Base-by-base conservation (phyloP, 2,329 filamentous ascomycete genomes). In the Lasiodiplodia hormozganensis region DNA sequence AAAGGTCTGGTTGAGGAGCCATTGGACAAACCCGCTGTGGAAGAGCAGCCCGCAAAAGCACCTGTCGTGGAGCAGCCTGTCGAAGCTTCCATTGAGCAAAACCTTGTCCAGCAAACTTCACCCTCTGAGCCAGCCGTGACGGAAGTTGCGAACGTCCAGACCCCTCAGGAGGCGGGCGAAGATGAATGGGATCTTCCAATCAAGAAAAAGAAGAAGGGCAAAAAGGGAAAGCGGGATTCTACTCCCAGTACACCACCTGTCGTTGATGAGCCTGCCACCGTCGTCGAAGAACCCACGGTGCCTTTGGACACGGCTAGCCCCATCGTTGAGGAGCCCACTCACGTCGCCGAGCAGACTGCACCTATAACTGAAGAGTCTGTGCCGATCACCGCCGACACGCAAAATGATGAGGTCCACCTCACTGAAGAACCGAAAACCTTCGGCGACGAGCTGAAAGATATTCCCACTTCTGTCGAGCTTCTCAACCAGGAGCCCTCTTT, bases 181-280 rank as follows among this genome's bases (percentile, higher is more conserved):
- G 68, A 70, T 5, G 68, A 72, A 18, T 67, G 40, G 62, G 65
- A 68, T 21, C 52, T 54, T n/a, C 65, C 65, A 4, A 21, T 28
- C 38, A 60, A 53, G 66, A 47, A 67, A n/a, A 73, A 73, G 72
- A 76, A 74, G 58, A 74, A 74, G 64, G 71, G 71, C 38, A 73
- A 73, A 60, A 72, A 71, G 47, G 70, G 52, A 14, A 73, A 72
- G 68, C 67, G 68, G 23, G n/a, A 38, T 47, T 56, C 52, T 28
- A 40, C 40, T 11, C 38, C 52, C 18, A 38, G 18, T 23, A 58
- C 65, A 23, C 38, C 52, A 6, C 28, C 38, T 10, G 51, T 56
- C 23, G 12, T 54, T 10, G 43, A 43, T 3, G 62, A 65, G n/a
- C n/a, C 49, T 21, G 16, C 43, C 21, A 1, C 49, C 16, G 43